Base-by-base conservation (phyloP, 2,329 filamentous ascomycete species). In the Fusarium piperis region DNA sequence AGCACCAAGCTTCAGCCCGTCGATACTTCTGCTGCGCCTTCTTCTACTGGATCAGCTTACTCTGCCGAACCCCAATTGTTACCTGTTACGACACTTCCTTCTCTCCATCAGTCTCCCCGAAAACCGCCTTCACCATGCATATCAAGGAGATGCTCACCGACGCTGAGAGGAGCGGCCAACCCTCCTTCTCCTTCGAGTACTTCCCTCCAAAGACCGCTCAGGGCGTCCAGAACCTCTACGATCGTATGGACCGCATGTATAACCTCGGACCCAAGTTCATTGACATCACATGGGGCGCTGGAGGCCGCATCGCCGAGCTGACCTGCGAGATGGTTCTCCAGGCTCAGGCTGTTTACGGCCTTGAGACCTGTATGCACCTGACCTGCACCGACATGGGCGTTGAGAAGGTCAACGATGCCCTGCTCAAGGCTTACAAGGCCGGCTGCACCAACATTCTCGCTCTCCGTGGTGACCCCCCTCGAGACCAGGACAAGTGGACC, bases 231-330 rank as follows among this genome's bases (percentile, higher is more conserved):
- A 99, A 99, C 82, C 91, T 99, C 65, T 99, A 99, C 87, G 96
- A 99, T 77, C 94, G 96, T 76, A 98, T 99, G 93, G 96, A 99
- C 84, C 94, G 95, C 83, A 99, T 99, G 96, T 94, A 97, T 83
- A 90, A 92, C 78, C 90, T 97, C 71, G 96, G 94, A 2, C 96
- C 95, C 71, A 92, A 95, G 78, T 99, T 99, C 85, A 94, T 99
- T 81, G 96, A 99, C 83, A 93, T 99, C 78, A 99, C 96, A 70
- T 99, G 96, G 96, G 97, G 97, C 71, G 96, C 96, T 59, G 96
- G 96, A 75, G 96, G 96, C 53, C 91, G 93, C 74, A 90, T 96
- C 75, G 96, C 95, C 62, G 92, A 97, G 79, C 85, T 99, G 77
- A 99, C 96, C 44, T 95, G 93, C 82, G 96, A 99, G 81, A 99